phyloP scores from a whole-genome alignment of 371 early-diverging fungal genomes.

The Nematocida major region DNA sequence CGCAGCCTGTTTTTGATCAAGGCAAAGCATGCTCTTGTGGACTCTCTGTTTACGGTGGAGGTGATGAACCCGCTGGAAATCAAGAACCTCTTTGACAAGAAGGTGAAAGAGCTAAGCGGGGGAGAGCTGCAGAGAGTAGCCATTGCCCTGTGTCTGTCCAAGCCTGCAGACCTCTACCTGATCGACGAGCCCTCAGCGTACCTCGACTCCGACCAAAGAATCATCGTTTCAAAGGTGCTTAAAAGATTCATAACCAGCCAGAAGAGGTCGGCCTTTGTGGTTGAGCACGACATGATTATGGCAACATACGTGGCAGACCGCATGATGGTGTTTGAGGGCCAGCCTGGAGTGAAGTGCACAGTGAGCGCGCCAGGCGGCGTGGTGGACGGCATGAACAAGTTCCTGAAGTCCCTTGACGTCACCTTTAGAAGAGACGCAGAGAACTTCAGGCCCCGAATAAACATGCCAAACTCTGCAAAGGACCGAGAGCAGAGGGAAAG shows the following conservation, averaged over 20 bases:
- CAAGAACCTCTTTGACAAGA: slow-evolving; percentile 83
- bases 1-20: slow-evolving; percentile 83
- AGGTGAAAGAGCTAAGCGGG: slow-evolving; percentile 81
- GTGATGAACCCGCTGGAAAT: slow-evolving; percentile 89
- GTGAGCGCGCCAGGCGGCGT: slow-evolving; percentile 81
- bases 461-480: slow-evolving; percentile 87
- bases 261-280: slow-evolving; percentile 94
- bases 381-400: slow-evolving; percentile 90
- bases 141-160: slow-evolving; percentile 82
- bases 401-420: slow-evolving; percentile 83
- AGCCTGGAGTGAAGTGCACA: slow-evolving; percentile 71
- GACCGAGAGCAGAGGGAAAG: slow-evolving; percentile 91
- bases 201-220: slow-evolving; percentile 98
- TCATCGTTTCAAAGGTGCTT: slow-evolving; percentile 94
- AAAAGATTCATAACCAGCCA: slow-evolving; percentile 91
- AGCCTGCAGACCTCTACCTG: slow-evolving; percentile 91
- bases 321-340: slow-evolving; percentile 92
- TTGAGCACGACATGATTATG: slow-evolving; percentile 99
- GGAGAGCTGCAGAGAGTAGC: slow-evolving; percentile 99
- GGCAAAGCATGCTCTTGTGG: slow-evolving; percentile 80
- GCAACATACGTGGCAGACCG: slow-evolving; percentile 99
- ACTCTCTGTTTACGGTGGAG: slow-evolving; percentile 90
- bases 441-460: slow-evolving; percentile 95
- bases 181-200: slow-evolving; percentile 99
- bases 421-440: slow-evolving; percentile 97